phyloP scores from a whole-genome alignment of 139 green algal genomes.

The Chlorella sp. region DNA sequence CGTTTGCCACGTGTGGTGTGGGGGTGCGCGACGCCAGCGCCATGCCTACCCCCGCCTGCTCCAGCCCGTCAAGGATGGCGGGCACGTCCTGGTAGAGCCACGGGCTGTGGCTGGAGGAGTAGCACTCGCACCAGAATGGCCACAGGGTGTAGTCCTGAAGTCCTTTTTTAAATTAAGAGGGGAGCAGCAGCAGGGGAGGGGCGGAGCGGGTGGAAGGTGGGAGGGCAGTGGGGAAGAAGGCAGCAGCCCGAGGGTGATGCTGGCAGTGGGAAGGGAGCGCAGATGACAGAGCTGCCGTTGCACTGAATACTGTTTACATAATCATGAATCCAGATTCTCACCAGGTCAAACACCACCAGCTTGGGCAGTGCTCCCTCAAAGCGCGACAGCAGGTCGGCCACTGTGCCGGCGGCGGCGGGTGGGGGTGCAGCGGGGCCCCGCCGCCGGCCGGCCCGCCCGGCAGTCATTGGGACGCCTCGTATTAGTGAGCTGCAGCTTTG shows the following conservation, averaged over 20 bases:
- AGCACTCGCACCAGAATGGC: slow-evolving; percentile 50
- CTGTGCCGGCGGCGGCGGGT: too few species aligned
- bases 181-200: not conserved
- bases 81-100: slow-evolving; percentile 36
- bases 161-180: too few species aligned
- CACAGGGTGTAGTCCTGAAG: slow-evolving; percentile 9
- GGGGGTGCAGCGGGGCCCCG: too few species aligned
- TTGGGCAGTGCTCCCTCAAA: not conserved
- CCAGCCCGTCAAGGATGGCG: slow-evolving; percentile 34
- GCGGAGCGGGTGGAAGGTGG: not conserved
- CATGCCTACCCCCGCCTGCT: slow-evolving; percentile 10
- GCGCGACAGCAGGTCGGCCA: too few species aligned
- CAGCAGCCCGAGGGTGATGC: not conserved
- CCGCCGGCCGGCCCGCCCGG: too few species aligned
- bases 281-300: not conserved
- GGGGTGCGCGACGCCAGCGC: slow-evolving; percentile 45
- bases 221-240: not conserved
- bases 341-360: not conserved
- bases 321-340: not conserved
- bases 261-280: not conserved
- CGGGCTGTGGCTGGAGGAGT: slow-evolving; percentile 6
- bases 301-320: not conserved
- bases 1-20: slow-evolving; percentile 39
- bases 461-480: too few species aligned
- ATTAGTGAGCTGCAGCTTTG: too few species aligned